These are phyloP conservation scores for Monilinia fructigena DNA, from an alignment of 2,329 filamentous ascomycete genomes.

Conservation along the genomic window DNA sequence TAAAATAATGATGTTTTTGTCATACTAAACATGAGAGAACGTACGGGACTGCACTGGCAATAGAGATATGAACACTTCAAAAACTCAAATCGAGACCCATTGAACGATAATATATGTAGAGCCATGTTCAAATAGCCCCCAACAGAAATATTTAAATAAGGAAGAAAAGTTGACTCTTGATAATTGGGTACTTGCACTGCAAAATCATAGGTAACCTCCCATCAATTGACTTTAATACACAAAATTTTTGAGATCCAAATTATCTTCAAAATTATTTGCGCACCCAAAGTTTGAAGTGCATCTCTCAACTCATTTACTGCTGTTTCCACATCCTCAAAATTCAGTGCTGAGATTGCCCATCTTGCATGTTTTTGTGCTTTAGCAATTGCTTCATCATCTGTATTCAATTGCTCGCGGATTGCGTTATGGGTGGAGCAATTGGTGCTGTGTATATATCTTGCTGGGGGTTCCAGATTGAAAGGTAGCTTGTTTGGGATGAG, in stretches of 20 bases:
- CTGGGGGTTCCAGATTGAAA: slow-evolving; percentile 27
- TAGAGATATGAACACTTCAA: background rate
- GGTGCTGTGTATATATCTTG: slow-evolving; percentile 27
- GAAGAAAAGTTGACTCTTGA: background rate
- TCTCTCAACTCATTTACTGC: slow-evolving; percentile 80
- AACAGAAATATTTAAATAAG: background rate
- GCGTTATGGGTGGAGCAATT: slow-evolving; percentile 21
- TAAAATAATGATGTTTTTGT: background rate
- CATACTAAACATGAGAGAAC: background rate
- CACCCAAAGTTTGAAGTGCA: slow-evolving; percentile 55
- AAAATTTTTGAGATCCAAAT: background rate
- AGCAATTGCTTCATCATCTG: slow-evolving; percentile 68
- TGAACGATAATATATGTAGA: background rate
- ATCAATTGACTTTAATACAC: background rate
- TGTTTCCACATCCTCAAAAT: slow-evolving; percentile 92
- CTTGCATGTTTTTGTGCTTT: slow-evolving; percentile 93
- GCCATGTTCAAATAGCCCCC: background rate
- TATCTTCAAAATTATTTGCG: slow-evolving; percentile 26
- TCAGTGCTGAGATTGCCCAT: slow-evolving; percentile 94
- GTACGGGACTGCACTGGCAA: background rate
- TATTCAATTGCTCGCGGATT: slow-evolving; percentile 46
- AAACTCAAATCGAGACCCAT: background rate
- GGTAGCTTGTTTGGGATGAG: slow-evolving; percentile 26
- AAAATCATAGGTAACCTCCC: background rate
- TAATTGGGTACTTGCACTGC: slow-evolving; percentile 1